These are phyloP conservation scores for Colletotrichum somersetense DNA, from an alignment of 2,329 filamentous ascomycete species.

Conservation along the genomic window DNA sequence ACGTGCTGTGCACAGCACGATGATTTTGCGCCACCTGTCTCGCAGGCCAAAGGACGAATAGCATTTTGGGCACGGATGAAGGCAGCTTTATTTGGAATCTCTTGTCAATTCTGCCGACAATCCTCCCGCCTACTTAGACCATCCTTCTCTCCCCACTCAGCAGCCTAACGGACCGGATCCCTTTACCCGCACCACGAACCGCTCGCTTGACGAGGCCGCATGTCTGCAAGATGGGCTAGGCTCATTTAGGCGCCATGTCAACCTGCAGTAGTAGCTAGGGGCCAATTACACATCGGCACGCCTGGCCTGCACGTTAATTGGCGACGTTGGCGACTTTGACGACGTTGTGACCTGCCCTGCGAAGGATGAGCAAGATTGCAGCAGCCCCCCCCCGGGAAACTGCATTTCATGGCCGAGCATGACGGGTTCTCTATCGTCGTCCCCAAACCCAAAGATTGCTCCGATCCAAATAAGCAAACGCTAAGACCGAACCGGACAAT, in stretches of 20 bases:
- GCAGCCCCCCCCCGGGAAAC: neutral
- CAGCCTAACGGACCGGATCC: neutral
- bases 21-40: neutral
- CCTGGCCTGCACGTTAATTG: constrained; percentile 18
- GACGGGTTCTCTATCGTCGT: no score
- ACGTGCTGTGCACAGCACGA: neutral
- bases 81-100: neutral
- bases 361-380: constrained; percentile 9
- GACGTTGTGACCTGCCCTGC: neutral
- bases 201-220: constrained; percentile 15
- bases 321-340: constrained; percentile 15
- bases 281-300: constrained; percentile 9
- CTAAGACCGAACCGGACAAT: neutral
- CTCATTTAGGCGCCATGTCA: constrained; percentile 6
- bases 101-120: neutral
- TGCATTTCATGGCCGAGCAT: no score
- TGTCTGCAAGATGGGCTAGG: constrained; percentile 5
- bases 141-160: no score
- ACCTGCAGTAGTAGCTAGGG: neutral
- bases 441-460: no score
- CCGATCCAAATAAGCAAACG: no score
- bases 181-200: neutral
- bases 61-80: neutral
- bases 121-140: neutral
- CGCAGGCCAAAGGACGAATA: neutral